These are phyloP conservation scores for Rhizopogon vulgaris DNA, from an alignment of 768 basidiomycete species.

Conservation along the genomic window DNA sequence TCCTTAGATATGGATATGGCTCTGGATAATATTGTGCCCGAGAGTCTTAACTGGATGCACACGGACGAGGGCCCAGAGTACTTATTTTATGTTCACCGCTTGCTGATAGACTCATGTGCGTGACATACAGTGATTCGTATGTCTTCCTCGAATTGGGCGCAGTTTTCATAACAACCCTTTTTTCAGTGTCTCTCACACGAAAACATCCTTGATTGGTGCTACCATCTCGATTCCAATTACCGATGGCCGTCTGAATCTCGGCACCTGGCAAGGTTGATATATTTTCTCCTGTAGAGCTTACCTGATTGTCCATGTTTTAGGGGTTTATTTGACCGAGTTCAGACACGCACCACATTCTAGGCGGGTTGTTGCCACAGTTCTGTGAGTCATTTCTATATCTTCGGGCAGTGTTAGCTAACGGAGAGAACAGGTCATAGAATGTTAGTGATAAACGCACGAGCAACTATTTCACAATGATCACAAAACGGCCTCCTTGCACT, in stretches of 20 bases:
- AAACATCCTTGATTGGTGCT: conserved; percentile 78
- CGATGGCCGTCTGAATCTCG: conserved; percentile 68
- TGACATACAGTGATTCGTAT: conserved; percentile 63
- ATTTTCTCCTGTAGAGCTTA: not conserved
- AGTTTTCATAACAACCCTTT: conserved; percentile 3
- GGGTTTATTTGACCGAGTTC: conserved; percentile 88
- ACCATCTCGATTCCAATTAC: conserved; percentile 83
- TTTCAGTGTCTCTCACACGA: conserved; percentile 81
- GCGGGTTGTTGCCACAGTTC: conserved; percentile 72
- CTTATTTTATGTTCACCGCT: conserved; percentile 21
- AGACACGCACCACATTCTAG: conserved; percentile 61
- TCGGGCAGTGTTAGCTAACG: not conserved
- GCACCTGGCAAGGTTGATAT: conserved; percentile 84
- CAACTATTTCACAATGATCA: not conserved
- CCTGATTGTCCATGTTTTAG: conserved; percentile 22
- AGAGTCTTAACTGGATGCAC: conserved; percentile 75
- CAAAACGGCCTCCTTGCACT: too few relatives aligned
- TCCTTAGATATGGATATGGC: conserved; percentile 90
- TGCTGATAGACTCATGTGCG: conserved; percentile 7
- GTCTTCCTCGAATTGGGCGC: conserved; percentile 14
- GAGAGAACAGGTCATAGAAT: not conserved
- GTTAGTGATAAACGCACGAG: not conserved
- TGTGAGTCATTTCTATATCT: conserved; percentile 39
- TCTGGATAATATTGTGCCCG: conserved; percentile 83
- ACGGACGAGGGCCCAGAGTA: conserved; percentile 92